phyloP scores from a whole-genome alignment of 1,139 yeast genomes.

The Pichia sp. region DNA sequence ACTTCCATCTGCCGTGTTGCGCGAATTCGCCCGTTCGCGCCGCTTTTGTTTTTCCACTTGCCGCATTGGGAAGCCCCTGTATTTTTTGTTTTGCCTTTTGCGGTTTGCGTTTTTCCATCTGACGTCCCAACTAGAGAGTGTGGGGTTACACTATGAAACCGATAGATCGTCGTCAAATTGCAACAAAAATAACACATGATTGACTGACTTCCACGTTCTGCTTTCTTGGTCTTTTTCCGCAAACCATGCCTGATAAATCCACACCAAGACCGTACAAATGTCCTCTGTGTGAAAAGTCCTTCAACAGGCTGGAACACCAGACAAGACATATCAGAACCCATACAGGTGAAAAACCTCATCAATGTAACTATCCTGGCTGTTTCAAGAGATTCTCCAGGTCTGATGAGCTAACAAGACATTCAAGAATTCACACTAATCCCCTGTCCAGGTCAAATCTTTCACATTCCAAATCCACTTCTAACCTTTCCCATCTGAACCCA shows the following conservation, averaged over 20 bases:
- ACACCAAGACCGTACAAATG: slow-evolving; percentile 71
- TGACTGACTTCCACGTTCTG: not conserved
- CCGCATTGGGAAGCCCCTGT: not conserved
- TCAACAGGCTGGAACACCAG: slow-evolving; percentile 87
- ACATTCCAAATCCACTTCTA: slow-evolving; percentile 13
- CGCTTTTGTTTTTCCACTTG: not conserved
- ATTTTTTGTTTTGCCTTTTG: not conserved
- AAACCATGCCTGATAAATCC: not conserved
- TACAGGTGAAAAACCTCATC: slow-evolving; percentile 93
- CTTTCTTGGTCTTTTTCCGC: not conserved
- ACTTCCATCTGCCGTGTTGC: no score
- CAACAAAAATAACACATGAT: no score
- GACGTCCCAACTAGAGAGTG: not conserved
- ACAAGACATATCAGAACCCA: slow-evolving; percentile 92
- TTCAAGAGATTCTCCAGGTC: slow-evolving; percentile 77
- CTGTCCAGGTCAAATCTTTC: slow-evolving; percentile 24
- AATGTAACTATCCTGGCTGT: slow-evolving; percentile 85
- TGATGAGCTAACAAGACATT: slow-evolving; percentile 87
- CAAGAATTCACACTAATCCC: slow-evolving; percentile 80
- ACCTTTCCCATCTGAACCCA: not conserved
- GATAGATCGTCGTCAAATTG: no score
- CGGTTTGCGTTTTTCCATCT: not conserved
- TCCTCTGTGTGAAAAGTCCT: slow-evolving; percentile 86
- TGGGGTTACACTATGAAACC: no score
- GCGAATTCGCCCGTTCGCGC: not conserved